Base-by-base conservation (phyloP, 768 basidiomycete genomes). In the Harrya chromipes region DNA sequence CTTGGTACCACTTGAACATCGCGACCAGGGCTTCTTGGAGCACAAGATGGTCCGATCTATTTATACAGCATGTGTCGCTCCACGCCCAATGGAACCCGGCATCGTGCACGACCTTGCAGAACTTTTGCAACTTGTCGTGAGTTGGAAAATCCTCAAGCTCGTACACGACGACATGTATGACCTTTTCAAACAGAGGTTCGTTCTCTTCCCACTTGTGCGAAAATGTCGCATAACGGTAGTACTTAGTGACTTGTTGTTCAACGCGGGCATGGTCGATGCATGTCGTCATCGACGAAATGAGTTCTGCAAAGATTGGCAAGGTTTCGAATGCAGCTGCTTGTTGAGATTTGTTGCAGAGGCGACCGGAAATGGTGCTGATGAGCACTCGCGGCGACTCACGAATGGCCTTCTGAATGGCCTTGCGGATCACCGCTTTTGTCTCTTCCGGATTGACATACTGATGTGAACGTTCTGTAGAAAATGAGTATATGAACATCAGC, bases 51-150 rank as follows among this genome's bases (percentile, higher is more conserved):
- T 51, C 34, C 3, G n/a, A 5, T n/a, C 44, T 51, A 23, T 56
- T 17, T 14, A 56, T 52, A 23, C 55, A 56, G 23, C 55, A 56
- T 0, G 55, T 55, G 14, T 56, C 53, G 12, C 47, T 45, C 26
- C 26, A 26, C 8, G 26, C 26, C 26, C 26, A 26, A 8, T 26
- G 6, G 26, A 26, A 26, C 8, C 54, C 54, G 13, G 31, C 31
- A 6, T 31, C 31, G 13, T 11, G 31, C 31, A 14, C 31, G 31
- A 31, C 6, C 13, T 31, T 31, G 31, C 31, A 31, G 31, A 31
- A 31, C 31, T 12, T 31, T 31, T 6, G 31, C 31, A 31, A 31
- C 31, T 31, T 31, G 31, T 14, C 31, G 13, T 31, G 31, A 31
- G 31, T 31, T 12, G 31, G 31, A 31, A 31, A 3, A 31, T 14